Evolutionary conservation across 2,329 filamentous ascomycete species (phyloP), one percentile per base, ranked within the genome.

Genomic region (Fusarium austroafricanum): DNA sequence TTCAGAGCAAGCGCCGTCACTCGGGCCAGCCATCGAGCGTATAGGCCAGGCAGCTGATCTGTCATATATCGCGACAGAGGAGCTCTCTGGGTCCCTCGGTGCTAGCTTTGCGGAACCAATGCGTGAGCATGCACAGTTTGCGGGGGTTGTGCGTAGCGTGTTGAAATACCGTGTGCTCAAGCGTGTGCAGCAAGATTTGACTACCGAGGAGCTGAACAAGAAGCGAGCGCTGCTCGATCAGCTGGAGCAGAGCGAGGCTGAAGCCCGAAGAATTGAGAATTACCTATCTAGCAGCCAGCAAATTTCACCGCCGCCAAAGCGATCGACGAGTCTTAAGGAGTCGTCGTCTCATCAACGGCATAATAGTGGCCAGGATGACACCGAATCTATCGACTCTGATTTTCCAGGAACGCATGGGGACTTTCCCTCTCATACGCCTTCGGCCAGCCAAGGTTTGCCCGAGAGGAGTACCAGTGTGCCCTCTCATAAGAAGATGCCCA

Each of bases 31-130:
- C 1, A 97, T 99, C 69, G 96, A 99, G 79, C 91, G 94, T 66
- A 88, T 97, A 44, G 96, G 96, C 0, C 96, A 99, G 79, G 96
- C 96, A 3, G 93, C 95, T 10, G 96, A 99, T 77, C 92, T 93
- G 11, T 97, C 96, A 1, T 99, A 98, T 77, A 94, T 99, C 68
- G 94, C 93, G 11, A 98, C 95, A 0, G 93, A 97, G 73, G 96
- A 99, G 76, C 83, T 99, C 5, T 94, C 94, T 0, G 89, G 89
- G 3, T 91, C 92, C 0, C 82, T 99, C n/a, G 94, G 94, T 20
- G 94, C 95, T 33, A 96, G 89, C 70, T 99, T 99, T 76, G 94
- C 96, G 0, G 96, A 99, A 76, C 96, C 96, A 1, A 97, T 99
- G 93, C 89, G 96, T 55, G 96, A 99, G 80, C 97, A 94, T 74